Percentiles rank a stretch among this genome's conserved stretches.
Evolutionary conservation across 148 eudicot genomes (phyloP).

Genomic region (Camellia sinensis): DNA sequence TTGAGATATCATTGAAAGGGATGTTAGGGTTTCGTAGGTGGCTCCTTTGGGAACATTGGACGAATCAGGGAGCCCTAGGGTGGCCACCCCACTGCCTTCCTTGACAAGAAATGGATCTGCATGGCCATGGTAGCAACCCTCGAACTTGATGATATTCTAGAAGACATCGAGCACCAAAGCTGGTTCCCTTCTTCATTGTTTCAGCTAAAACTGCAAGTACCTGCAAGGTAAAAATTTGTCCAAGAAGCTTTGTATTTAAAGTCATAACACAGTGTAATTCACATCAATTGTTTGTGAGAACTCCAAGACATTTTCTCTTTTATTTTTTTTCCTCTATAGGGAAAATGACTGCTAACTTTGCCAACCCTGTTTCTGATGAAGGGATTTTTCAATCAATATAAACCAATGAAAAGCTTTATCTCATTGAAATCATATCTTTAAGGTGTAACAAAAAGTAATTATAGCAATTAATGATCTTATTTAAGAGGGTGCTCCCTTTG

Average conservation of each 20-base stretch:
- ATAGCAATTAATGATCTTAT: neutral
- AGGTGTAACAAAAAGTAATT: neutral
- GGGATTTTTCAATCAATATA: neutral
- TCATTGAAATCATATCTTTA: neutral
- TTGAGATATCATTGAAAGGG: slow-evolving; percentile 66
- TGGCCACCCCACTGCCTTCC: slow-evolving; percentile 97
- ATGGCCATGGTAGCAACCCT: slow-evolving; percentile 99
- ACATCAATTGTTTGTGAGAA: neutral
- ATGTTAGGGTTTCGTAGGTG: slow-evolving; percentile 63
- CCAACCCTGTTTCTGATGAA: neutral
- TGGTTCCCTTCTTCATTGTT: slow-evolving; percentile 96
- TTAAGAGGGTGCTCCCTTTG: neutral
- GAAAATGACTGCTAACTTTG: neutral
- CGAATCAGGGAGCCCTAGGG: slow-evolving; percentile 92
- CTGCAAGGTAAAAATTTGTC: slow-evolving; percentile 32
- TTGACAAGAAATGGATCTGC: slow-evolving; percentile 95
- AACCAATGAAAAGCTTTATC: neutral
- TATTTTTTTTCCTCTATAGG: neutral
- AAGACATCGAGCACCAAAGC: slow-evolving; percentile 99
- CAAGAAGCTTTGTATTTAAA: neutral
- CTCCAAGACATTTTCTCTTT: neutral
- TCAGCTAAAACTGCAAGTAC: slow-evolving; percentile 89
- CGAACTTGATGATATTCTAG: slow-evolving; percentile 89
- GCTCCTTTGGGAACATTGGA: slow-evolving; percentile 90
- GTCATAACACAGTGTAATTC: neutral